Evolutionary conservation across 2,329 filamentous ascomycete species (phyloP).

Genomic region (Cladosporium sphaerospermum): DNA sequence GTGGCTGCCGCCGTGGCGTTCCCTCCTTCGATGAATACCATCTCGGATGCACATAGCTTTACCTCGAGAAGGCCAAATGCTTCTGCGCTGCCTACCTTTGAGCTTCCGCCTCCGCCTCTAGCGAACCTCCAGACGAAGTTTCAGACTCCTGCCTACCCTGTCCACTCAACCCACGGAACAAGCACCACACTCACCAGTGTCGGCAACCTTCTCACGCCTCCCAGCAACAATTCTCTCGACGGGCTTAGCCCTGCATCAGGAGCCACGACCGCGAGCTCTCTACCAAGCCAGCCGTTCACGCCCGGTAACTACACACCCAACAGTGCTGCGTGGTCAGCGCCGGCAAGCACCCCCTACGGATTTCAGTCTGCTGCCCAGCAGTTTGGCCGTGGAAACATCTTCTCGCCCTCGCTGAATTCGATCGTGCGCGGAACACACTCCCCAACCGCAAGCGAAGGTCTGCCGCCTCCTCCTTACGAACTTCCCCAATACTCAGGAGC

Average conservation of each 20-base stretch:
- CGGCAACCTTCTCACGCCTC: slow-evolving; percentile 57
- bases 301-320: slow-evolving; percentile 52
- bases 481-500: slow-evolving; percentile 57
- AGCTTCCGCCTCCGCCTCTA: slow-evolving; percentile 59
- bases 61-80: slow-evolving; percentile 65
- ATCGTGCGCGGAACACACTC: slow-evolving; percentile 51
- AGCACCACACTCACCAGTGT: slow-evolving; percentile 45
- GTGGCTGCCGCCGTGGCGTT: slow-evolving; percentile 58
- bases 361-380: slow-evolving; percentile 43
- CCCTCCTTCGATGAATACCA: slow-evolving; percentile 56
- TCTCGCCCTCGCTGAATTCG: slow-evolving; percentile 51
- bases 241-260: slow-evolving; percentile 55
- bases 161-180: slow-evolving; percentile 40
- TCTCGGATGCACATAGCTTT: slow-evolving; percentile 60
- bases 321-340: slow-evolving; percentile 42
- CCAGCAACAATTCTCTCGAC: slow-evolving; percentile 55
- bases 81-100: slow-evolving; percentile 61
- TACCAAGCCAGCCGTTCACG: slow-evolving; percentile 33
- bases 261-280: slow-evolving; percentile 45
- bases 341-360: slow-evolving; percentile 52
- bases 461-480: slow-evolving; percentile 63
- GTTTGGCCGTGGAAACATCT: slow-evolving; percentile 46
- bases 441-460: slow-evolving; percentile 54
- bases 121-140: slow-evolving; percentile 47
- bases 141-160: slow-evolving; percentile 29